Conservation (phyloP, 1,284 basidiomycete species). For the Microbotryum saponariae region DNA sequence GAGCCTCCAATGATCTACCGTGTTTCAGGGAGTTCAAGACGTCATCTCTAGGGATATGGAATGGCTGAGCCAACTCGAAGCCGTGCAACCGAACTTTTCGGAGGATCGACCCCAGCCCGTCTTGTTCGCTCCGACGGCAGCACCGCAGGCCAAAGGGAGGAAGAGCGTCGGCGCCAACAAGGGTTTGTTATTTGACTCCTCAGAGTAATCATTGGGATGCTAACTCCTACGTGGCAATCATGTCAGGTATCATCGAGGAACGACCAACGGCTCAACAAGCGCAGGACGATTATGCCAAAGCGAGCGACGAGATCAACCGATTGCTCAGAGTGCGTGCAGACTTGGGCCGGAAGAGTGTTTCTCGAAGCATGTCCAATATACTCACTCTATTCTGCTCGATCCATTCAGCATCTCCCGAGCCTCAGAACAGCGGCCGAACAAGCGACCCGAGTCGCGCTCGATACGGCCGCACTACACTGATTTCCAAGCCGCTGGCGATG, state of each 20-base stretch:
- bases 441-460: constrained; percentile 16
- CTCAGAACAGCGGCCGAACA: constrained; percentile 16
- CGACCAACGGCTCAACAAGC: constrained; percentile 13
- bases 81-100: not conserved
- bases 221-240: not conserved
- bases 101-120: not conserved
- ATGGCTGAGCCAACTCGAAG: constrained; percentile 10
- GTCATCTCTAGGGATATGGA: constrained; percentile 7
- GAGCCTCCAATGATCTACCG: not conserved
- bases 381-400: no score
- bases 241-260: not conserved
- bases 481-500: not conserved
- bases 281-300: constrained; percentile 14
- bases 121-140: constrained; percentile 2
- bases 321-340: constrained; percentile 10
- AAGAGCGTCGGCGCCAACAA: constrained; percentile 16
- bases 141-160: constrained; percentile 1
- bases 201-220: not conserved
- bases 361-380: not conserved
- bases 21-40: constrained; percentile 5
- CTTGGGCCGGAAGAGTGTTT: no score
- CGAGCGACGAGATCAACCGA: constrained; percentile 6
- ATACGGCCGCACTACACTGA: constrained; percentile 12
- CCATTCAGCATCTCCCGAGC: constrained; percentile 9
- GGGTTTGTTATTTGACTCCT: not conserved